Base-by-base conservation (phyloP, 495 filamentous ascomycete genomes). In the Podospora anserina region DNA sequence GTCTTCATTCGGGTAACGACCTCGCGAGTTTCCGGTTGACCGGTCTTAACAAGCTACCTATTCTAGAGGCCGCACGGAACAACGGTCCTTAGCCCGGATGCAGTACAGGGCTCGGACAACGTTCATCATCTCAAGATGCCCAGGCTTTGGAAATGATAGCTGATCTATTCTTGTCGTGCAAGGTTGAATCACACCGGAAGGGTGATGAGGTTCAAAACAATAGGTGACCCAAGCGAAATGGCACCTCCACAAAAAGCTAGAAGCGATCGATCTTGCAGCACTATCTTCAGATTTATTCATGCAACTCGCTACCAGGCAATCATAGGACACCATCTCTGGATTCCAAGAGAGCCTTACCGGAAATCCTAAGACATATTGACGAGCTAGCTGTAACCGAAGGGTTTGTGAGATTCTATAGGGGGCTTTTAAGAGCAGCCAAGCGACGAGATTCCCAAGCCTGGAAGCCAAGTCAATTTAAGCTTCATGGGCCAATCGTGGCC, bases 401-500 rank as follows among this genome's bases (percentile, higher is more conserved):
- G 39, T 49, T 49, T 49, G 15, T 49, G 39, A 49, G 39, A 11
- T 49, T 49, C 39, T 49, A 49, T 49, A 49, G 9, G 13, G 39
- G 39, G 39, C 5, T 49, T 3, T 49, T 13, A 6, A 2, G 5
- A 13, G 9, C 23, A 28, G 30, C 27, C 59, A 61, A 18, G 26
- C 3, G 32, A 30, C 13, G 16, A 61, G 59, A 28, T 61, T 11
- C 16, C 26, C 19, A 32, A 26, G 16, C 30, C 59, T 61, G 11
- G 59, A 28, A 61, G 59, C 26, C 27, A 61, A 61, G 59, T 61
- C 26, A 18, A 61, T 32, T 13, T 26, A 63, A 63, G 61, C 61
- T 63, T 26, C 15, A 26, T 16, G 9, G 39, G 39, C 39, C 39
- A 49, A 49, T 49, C 0, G 39, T 49, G 13, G 39, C 9, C 1